phyloP scores from a whole-genome alignment of 768 basidiomycete genomes.

The Amanita rubescens region DNA sequence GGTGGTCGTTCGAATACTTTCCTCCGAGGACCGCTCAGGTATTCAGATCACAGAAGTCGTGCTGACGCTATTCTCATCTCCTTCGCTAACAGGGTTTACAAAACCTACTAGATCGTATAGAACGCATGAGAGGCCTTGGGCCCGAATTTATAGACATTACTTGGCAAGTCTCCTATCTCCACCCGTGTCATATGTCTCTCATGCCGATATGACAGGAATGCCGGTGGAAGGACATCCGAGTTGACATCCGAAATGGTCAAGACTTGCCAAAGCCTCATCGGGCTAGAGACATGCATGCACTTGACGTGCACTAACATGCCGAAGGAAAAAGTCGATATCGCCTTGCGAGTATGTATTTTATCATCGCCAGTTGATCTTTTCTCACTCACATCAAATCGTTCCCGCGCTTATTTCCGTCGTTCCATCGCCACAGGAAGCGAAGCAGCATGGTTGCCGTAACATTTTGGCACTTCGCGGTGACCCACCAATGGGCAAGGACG shows the following conservation, averaged over 20 bases:
- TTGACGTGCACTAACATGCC: conserved; percentile 99
- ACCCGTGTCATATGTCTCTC: background rate
- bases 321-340: conserved; percentile 88
- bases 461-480: conserved; percentile 92
- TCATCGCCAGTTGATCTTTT: conserved; percentile 2
- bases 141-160: conserved; percentile 99
- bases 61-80: too few relatives aligned
- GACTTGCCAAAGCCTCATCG: conserved; percentile 88
- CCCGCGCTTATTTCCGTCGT: conserved; percentile 1
- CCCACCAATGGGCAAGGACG: conserved; percentile 79
- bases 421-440: conserved; percentile 62
- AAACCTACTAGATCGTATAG: conserved; percentile 97
- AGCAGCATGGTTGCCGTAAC: conserved; percentile 83
- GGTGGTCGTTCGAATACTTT: conserved; percentile 99
- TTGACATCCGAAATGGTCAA: conserved; percentile 91
- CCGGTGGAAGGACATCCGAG: conserved; percentile 92
- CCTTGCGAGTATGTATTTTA: conserved; percentile 59
- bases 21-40: conserved; percentile 95
- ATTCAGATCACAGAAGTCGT: too few relatives aligned
- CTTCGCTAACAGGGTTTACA: conserved; percentile 62
- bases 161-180: conserved; percentile 43
- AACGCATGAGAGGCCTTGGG: conserved; percentile 91
- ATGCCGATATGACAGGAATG: conserved; percentile 60
- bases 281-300: conserved; percentile 98
- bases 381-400: too few relatives aligned